Percentiles rank a stretch among this genome's conserved stretches.
phyloP scores from a whole-genome alignment of 306 rosid species.

The Quercus aquifolioides region DNA sequence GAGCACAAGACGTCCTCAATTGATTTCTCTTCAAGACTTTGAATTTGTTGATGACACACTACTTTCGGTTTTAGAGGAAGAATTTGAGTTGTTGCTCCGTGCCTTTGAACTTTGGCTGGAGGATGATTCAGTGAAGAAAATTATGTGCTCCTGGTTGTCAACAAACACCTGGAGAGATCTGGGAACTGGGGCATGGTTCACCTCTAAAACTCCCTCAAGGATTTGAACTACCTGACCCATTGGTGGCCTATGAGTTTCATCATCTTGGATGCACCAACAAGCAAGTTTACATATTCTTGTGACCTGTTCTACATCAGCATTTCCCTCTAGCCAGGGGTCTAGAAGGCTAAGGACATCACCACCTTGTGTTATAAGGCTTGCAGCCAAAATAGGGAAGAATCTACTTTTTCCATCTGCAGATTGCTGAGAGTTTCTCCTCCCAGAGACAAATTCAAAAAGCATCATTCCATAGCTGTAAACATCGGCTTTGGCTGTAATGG shows the following conservation, averaged over 20 bases:
- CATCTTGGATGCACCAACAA: slow-evolving; percentile 90
- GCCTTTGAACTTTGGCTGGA: slow-evolving; percentile 46
- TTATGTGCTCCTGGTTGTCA: slow-evolving; percentile 47
- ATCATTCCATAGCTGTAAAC: slow-evolving; percentile 93
- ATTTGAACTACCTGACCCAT: slow-evolving; percentile 87
- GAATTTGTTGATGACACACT: slow-evolving; percentile 21
- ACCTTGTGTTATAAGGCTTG: slow-evolving; percentile 34
- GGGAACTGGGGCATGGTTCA: slow-evolving; percentile 63
- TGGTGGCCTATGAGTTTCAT: slow-evolving; percentile 60
- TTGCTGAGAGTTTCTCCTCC: slow-evolving; percentile 71
- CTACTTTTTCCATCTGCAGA: slow-evolving; percentile 48
- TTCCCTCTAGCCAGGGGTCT: slow-evolving; percentile 51
- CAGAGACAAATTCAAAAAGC: slow-evolving; percentile 80
- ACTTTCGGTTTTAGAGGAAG: slow-evolving; percentile 41
- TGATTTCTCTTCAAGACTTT: slow-evolving; percentile 17
- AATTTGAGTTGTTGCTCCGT: slow-evolving; percentile 32
- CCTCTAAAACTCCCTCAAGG: slow-evolving; percentile 59
- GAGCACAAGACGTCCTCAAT: neutral
- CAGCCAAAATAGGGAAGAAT: slow-evolving; percentile 66
- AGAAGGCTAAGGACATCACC: slow-evolving; percentile 46
- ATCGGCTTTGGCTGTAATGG: slow-evolving; percentile 84
- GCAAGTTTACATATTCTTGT: slow-evolving; percentile 54
- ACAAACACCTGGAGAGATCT: slow-evolving; percentile 46
- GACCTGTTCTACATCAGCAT: slow-evolving; percentile 52
- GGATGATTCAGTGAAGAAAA: slow-evolving; percentile 62